These are phyloP conservation scores for Lactarius evosmus DNA, from an alignment of 768 basidiomycete genomes.

Conservation along the genomic window DNA sequence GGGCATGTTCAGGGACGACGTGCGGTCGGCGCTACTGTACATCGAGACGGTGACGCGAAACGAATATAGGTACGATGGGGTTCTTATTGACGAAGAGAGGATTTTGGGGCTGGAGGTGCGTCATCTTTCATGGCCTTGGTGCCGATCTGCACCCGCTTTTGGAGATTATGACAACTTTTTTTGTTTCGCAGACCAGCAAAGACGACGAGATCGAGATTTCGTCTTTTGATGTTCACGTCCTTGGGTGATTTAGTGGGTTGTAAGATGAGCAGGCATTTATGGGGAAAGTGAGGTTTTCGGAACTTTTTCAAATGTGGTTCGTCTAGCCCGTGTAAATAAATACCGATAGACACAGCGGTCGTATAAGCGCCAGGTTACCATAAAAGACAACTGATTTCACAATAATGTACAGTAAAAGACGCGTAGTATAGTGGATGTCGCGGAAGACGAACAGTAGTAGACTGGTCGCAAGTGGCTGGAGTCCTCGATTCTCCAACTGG, in stretches of 20 bases:
- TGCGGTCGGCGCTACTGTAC: conserved; percentile 31
- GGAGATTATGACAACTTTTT: not conserved
- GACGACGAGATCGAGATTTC: conserved; percentile 19
- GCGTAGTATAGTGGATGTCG: too few relatives aligned
- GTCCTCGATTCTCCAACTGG: too few relatives aligned
- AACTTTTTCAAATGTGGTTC: not conserved
- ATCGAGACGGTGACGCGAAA: conserved; percentile 26
- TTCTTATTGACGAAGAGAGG: conserved; percentile 34
- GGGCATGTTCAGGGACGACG: conserved; percentile 26
- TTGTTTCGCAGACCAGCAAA: conserved; percentile 11
- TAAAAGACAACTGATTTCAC: too few relatives aligned
- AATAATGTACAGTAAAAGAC: too few relatives aligned
- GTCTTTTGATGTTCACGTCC: conserved; percentile 22
- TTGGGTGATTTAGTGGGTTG: conserved; percentile 6
- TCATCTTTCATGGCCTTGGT: not conserved
- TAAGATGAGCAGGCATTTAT: not conserved
- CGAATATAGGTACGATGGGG: conserved; percentile 29
- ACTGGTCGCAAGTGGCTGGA: too few relatives aligned
- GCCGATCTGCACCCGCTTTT: not conserved
- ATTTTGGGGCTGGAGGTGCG: conserved; percentile 33
- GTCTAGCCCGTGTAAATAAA: not conserved
- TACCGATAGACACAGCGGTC: not conserved
- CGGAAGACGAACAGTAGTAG: too few relatives aligned
- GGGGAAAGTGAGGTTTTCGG: not conserved
- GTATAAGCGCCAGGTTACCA: not conserved